Evolutionary conservation across 352 stramenopile species (phyloP).

Genomic region (Phytophthora aleatoria): DNA sequence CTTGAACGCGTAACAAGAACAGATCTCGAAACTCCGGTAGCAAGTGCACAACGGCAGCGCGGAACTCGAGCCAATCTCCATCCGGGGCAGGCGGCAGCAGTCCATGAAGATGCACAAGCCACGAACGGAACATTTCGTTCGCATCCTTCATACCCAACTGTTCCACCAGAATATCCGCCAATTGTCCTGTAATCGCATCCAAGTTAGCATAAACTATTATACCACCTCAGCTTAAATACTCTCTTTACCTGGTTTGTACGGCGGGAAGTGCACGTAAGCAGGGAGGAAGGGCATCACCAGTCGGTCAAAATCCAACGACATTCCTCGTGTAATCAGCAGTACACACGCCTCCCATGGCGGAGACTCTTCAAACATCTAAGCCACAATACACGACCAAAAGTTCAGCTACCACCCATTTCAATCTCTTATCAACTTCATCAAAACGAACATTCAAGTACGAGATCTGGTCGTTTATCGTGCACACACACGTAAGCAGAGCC

Average conservation of each 20-base stretch:
- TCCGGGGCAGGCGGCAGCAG: slow-evolving; percentile 50
- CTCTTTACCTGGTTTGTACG: slow-evolving; percentile 56
- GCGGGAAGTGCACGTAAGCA: slow-evolving; percentile 58
- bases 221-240: neutral
- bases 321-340: slow-evolving; percentile 66
- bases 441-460: slow-evolving; percentile 58
- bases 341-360: slow-evolving; percentile 63
- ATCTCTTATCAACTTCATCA: neutral
- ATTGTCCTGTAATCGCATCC: slow-evolving; percentile 39
- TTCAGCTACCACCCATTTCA: neutral
- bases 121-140: slow-evolving; percentile 54
- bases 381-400: slow-evolving; percentile 7
- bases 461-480: slow-evolving; percentile 74
- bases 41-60: slow-evolving; percentile 53
- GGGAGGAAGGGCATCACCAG: slow-evolving; percentile 59
- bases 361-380: slow-evolving; percentile 50
- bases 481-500: slow-evolving; percentile 65
- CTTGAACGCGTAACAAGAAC: slow-evolving; percentile 22
- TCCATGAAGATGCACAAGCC: slow-evolving; percentile 54
- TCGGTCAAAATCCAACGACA: slow-evolving; percentile 70
- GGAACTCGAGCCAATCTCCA: slow-evolving; percentile 74
- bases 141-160: slow-evolving; percentile 50
- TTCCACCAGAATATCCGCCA: slow-evolving; percentile 64
- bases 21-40: slow-evolving; percentile 52
- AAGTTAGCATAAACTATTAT: slow-evolving; percentile 3